phyloP scores from a whole-genome alignment of 495 filamentous ascomycete genomes.

The Penicillium lagena region DNA sequence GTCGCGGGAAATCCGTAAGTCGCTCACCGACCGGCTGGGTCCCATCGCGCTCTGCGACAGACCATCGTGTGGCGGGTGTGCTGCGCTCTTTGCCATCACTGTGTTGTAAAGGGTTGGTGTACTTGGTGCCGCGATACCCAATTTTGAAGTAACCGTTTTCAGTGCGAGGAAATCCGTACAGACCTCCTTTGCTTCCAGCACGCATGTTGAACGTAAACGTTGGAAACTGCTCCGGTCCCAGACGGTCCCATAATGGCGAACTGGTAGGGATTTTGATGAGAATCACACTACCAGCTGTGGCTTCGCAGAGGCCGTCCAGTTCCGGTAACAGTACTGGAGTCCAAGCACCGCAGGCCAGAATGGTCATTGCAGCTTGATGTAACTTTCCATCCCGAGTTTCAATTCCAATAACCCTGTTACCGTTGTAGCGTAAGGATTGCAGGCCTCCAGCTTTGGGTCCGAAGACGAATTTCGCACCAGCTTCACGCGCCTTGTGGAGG shows the following conservation, averaged over 20 bases:
- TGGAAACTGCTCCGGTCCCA: constrained; percentile 17
- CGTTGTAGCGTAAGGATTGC: too few relatives aligned
- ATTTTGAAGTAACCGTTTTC: constrained; percentile 35
- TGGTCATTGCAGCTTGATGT: constrained; percentile 52
- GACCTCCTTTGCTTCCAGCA: constrained; percentile 20
- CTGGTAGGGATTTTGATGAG: constrained; percentile 25
- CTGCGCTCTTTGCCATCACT: constrained; percentile 23
- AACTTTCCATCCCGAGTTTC: constrained; percentile 23
- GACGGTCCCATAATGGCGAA: constrained; percentile 17
- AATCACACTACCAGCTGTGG: constrained; percentile 36
- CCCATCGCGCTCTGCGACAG: neutral
- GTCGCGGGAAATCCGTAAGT: constrained; percentile 1
- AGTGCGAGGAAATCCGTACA: constrained; percentile 35
- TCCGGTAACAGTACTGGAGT: constrained; percentile 53
- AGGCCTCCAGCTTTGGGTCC: neutral
- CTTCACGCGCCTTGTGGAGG: constrained; percentile 24
- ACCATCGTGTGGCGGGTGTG: constrained; percentile 28
- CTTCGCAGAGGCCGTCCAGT: constrained; percentile 29
- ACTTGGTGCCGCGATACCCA: constrained; percentile 40
- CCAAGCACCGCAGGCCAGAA: constrained; percentile 78
- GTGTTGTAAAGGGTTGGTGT: constrained; percentile 21
- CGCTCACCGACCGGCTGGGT: too few relatives aligned
- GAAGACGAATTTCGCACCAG: constrained; percentile 31
- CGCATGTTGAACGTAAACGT: constrained; percentile 23
- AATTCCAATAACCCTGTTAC: constrained; percentile 13